phyloP scores from a whole-genome alignment of 2,329 filamentous ascomycete genomes.

The Trichoderma lentiforme region DNA sequence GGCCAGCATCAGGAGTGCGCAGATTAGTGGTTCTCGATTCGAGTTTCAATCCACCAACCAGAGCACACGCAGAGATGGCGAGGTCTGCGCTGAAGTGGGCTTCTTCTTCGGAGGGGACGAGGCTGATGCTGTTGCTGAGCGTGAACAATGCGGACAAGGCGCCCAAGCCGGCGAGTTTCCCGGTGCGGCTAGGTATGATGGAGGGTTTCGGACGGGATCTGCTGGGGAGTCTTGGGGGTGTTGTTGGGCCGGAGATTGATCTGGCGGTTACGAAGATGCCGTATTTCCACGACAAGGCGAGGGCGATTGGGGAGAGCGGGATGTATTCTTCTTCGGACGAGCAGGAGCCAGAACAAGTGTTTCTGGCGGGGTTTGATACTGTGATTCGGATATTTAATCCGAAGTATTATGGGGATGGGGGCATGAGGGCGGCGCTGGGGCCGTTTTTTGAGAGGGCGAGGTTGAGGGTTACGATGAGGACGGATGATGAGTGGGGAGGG shows the following conservation, averaged over 20 bases:
- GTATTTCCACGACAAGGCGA: conserved; percentile 71
- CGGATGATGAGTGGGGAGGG: conserved; percentile 58
- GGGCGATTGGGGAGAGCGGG: conserved; percentile 48
- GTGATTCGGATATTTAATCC: conserved; percentile 68
- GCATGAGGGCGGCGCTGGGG: conserved; percentile 52
- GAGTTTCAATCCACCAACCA: conserved; percentile 66
- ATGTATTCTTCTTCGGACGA: conserved; percentile 34
- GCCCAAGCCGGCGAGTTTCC: conserved; percentile 64
- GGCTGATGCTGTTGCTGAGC: conserved; percentile 58
- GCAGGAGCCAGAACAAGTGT: conserved; percentile 52
- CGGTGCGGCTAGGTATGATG: conserved; percentile 69
- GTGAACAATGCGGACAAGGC: conserved; percentile 66
- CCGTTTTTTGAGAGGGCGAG: conserved; percentile 62
- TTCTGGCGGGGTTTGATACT: conserved; percentile 74
- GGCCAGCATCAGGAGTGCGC: conserved; percentile 8
- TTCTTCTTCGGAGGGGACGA: conserved; percentile 20
- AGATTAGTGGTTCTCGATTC: conserved; percentile 60
- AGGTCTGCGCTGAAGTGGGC: conserved; percentile 41
- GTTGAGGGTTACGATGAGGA: conserved; percentile 62
- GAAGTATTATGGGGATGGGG: conserved; percentile 59
- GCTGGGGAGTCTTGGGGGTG: conserved; percentile 26
- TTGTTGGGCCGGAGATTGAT: conserved; percentile 45
- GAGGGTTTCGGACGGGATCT: conserved; percentile 60
- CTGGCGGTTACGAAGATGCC: conserved; percentile 68
- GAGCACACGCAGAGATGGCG: conserved; percentile 58